Base-by-base conservation (phyloP, 345 rosid genomes). In the Salix exigua region DNA sequence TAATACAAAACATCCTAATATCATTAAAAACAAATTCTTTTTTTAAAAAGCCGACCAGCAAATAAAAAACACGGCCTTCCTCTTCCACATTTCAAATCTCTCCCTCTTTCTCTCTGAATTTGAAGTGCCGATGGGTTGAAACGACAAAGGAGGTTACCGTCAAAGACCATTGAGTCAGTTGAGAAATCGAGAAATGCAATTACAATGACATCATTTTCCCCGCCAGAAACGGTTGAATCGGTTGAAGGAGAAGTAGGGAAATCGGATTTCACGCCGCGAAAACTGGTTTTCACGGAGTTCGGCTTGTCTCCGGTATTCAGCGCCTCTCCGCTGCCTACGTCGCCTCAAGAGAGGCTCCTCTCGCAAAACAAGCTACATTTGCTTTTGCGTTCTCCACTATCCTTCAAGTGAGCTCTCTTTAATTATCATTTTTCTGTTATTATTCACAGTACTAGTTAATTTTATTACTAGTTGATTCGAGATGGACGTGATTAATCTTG, bases 271-370 rank as follows among this genome's bases (percentile, higher is more conserved):
- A 75, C 75, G 68, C 61, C 81, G 42, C 76, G 73, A 82, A 83
- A 79, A 74, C 84, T 72, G 51, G 81, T 84, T 61, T 87, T 86
- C 70, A 83, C 90, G 5, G 82, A 85, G 82, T 70, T 82, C 23
- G 84, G 87, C 67, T 76, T 75, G 73, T 75, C 85, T 72, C 83
- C 80, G 10, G n/a, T 75, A 16, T 40, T 58, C 60, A 25, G 68
- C 67, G 37, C 64, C 18, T 62, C 81, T 51, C 78, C 53, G 48
- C 38, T 66, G 65, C 48, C 68, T 30, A 37, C 74, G 62, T 46
- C 50, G 50, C 50, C 18, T 46, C 50, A 46, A 14, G 73, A 81
- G 71, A 68, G 67, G 67, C 25, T 18, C 21, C 9, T 14, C 66
- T 37, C 66, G 73, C 77, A 35, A 66, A 60, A 31, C 26, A 68